Conservation (phyloP, 2,329 filamentous ascomycete species). For the Trichophyton schoenleinii region DNA sequence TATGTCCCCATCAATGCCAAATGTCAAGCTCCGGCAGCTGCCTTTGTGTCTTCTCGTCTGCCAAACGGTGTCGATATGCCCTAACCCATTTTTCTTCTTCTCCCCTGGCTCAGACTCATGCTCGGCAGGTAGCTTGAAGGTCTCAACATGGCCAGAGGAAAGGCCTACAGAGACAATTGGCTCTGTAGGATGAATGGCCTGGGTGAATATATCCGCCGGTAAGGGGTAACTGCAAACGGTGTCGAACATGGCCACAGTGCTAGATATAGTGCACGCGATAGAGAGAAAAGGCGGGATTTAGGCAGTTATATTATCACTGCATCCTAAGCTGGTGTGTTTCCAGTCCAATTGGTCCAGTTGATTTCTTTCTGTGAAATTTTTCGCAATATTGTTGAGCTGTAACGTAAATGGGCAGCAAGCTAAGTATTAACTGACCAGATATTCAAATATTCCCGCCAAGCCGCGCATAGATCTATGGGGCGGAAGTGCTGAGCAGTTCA, state of each 20-base stretch:
- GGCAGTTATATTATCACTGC: background rate
- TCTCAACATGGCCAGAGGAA: constrained; percentile 72
- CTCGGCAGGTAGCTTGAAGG: constrained; percentile 58
- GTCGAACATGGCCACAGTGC: constrained; percentile 56
- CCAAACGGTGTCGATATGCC: constrained; percentile 73
- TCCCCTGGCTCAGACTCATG: constrained; percentile 38
- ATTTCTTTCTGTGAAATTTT: no score
- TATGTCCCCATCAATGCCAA: constrained; percentile 63
- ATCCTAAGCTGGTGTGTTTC: background rate
- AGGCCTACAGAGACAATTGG: constrained; percentile 79
- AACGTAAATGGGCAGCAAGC: no score
- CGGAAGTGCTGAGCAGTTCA: no score
- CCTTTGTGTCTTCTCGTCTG: constrained; percentile 82
- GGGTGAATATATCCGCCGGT: constrained; percentile 72
- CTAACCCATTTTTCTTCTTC: constrained; percentile 47
- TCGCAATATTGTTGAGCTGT: no score
- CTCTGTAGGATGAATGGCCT: constrained; percentile 71
- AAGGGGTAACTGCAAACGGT: constrained; percentile 84
- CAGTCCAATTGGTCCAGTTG: background rate
- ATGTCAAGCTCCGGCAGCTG: constrained; percentile 72
- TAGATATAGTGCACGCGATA: background rate
- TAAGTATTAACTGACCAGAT: background rate
- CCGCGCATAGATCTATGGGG: background rate
- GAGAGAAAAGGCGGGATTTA: background rate
- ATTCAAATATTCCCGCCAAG: background rate